These are phyloP conservation scores for Phycomyces nitens DNA, from an alignment of 192 early-diverging fungal species.

Conservation along the genomic window DNA sequence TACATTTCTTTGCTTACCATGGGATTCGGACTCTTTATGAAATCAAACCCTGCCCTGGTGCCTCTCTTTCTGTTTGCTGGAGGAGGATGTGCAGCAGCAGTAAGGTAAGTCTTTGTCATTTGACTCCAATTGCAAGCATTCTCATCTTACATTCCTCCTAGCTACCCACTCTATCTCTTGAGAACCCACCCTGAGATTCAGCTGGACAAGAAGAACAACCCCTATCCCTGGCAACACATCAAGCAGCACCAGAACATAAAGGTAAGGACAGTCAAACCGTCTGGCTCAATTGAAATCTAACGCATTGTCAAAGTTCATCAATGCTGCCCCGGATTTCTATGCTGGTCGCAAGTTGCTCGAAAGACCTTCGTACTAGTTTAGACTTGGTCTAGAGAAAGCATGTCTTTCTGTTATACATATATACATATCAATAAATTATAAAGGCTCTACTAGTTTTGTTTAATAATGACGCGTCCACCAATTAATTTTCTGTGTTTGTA, in stretches of 20 bases:
- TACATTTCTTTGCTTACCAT: neutral
- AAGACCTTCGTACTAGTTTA: constrained; percentile 1
- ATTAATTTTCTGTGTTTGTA: too few species aligned
- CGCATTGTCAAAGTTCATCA: constrained; percentile 8
- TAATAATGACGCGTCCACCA: too few species aligned
- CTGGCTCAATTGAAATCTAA: too few species aligned
- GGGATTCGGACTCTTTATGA: constrained; percentile 22
- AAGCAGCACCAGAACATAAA: constrained; percentile 18
- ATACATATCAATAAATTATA: too few species aligned
- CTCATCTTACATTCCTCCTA: neutral
- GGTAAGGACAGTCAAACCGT: constrained; percentile 1
- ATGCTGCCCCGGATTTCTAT: constrained; percentile 18
- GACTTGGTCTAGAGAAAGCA: too few species aligned
- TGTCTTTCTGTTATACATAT: too few species aligned
- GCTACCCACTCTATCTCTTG: neutral
- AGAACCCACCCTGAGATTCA: constrained; percentile 15
- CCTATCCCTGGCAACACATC: constrained; percentile 15
- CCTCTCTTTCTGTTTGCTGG: constrained; percentile 32
- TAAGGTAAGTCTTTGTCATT: constrained; percentile 13
- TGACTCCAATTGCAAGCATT: too few species aligned
- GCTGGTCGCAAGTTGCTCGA: constrained; percentile 12
- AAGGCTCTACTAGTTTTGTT: too few species aligned
- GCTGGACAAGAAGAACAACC: constrained; percentile 14
- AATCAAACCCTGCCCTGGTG: constrained; percentile 27
- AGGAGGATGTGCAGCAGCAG: constrained; percentile 24